Evolutionary conservation across 2,329 filamentous ascomycete species (phyloP).

Genomic region (Colletotrichum sp.): DNA sequence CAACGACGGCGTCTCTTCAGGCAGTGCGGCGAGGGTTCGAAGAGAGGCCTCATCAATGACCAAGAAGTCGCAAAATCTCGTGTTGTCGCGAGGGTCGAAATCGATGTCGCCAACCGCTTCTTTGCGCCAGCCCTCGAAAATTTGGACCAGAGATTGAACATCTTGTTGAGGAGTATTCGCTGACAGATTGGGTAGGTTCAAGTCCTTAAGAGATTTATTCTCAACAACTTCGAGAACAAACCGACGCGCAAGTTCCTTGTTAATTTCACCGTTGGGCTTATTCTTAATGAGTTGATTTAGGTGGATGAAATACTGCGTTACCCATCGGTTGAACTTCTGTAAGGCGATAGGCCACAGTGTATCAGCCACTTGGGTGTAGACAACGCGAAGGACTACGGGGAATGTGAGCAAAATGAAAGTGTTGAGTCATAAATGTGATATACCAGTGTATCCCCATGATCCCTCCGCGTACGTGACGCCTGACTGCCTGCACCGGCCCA

Average conservation of each 20-base stretch:
- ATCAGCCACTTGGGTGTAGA: background rate
- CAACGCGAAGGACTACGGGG: background rate
- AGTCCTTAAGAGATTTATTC: background rate
- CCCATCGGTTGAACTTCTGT: background rate
- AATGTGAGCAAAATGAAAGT: background rate
- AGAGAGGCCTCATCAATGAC: background rate
- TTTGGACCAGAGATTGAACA: rapidly evolving
- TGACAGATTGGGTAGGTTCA: background rate
- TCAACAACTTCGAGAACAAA: background rate
- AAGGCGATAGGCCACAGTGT: background rate
- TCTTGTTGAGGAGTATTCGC: background rate
- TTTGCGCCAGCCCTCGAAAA: background rate
- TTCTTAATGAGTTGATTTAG: background rate
- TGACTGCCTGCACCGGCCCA: background rate
- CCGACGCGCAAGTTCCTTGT: background rate
- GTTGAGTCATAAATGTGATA: background rate
- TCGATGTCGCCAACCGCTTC: rapidly evolving
- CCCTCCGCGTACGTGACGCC: background rate
- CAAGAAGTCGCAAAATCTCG: background rate
- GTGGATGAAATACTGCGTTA: background rate
- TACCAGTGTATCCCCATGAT: background rate
- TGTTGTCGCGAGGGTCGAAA: background rate
- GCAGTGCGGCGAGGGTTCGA: background rate
- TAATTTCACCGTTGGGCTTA: background rate
- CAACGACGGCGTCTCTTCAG: background rate